Percentiles rank a stretch among this genome's conserved stretches.
Evolutionary conservation across 345 rosid species (phyloP).

Genomic region (Eucalyptus fibrosa): DNA sequence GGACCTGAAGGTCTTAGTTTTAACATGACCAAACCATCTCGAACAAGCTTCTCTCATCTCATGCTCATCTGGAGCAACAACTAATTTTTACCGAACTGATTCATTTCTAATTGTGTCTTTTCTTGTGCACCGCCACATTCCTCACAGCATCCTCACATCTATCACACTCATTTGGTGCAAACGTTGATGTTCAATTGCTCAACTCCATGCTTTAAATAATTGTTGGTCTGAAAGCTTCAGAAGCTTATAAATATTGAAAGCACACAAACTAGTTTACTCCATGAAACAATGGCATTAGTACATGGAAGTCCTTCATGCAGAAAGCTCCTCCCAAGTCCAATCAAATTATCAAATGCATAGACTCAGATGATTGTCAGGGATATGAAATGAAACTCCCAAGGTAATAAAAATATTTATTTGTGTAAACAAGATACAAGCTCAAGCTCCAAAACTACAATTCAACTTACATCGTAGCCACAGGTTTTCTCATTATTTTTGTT

Average conservation of each 20-base stretch:
- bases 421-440: neutral
- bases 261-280: neutral
- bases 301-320: neutral
- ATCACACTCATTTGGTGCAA: neutral
- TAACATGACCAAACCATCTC: neutral
- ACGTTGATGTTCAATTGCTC: neutral
- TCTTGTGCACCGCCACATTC: neutral
- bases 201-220: neutral
- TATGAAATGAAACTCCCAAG: neutral
- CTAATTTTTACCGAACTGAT: neutral
- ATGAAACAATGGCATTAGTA: neutral
- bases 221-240: neutral
- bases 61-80: neutral
- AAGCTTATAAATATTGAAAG: neutral
- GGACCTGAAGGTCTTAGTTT: neutral
- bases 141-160: neutral
- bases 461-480: neutral
- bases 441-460: neutral
- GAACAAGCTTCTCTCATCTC: neutral
- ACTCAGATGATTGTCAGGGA: neutral
- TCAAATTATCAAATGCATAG: neutral
- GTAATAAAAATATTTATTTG: neutral
- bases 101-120: neutral
- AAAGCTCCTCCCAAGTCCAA: neutral
- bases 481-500: neutral